phyloP scores from a whole-genome alignment of 2,329 filamentous ascomycete genomes.

The Alternaria brassicae region DNA sequence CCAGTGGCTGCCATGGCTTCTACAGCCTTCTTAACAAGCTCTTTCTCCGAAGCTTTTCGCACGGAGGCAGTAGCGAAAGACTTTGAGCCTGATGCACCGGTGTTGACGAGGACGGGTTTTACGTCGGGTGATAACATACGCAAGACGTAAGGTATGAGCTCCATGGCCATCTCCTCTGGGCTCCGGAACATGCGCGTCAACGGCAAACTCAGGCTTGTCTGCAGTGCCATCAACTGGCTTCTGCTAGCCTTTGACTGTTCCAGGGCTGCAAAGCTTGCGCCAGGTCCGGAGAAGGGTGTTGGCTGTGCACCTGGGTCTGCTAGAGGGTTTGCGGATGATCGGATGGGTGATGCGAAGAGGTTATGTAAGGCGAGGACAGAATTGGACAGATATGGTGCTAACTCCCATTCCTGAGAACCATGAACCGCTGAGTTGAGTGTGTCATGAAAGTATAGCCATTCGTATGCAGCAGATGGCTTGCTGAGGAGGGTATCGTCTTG shows the following conservation, averaged over 20 bases:
- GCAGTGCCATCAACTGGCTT: constrained; percentile 74
- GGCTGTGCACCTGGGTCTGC: constrained; percentile 53
- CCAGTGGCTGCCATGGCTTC: constrained; percentile 83
- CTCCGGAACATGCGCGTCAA: constrained; percentile 81
- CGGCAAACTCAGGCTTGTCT: constrained; percentile 73
- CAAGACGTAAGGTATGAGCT: constrained; percentile 83
- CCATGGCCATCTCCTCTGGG: constrained; percentile 76
- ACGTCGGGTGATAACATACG: constrained; percentile 87
- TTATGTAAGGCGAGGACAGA: constrained; percentile 89
- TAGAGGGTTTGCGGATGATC: constrained; percentile 53
- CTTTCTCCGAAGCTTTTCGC: constrained; percentile 82
- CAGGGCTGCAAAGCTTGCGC: constrained; percentile 80
- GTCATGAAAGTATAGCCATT: constrained; percentile 96
- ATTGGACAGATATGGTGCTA: constrained; percentile 84
- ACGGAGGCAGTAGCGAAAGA: constrained; percentile 75
- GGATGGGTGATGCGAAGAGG: constrained; percentile 75
- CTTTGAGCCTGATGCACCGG: constrained; percentile 52
- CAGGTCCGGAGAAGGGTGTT: constrained; percentile 79
- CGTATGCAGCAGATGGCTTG: constrained; percentile 86
- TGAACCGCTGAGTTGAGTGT: constrained; percentile 78
- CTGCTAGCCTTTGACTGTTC: constrained; percentile 83
- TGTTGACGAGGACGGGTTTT: constrained; percentile 86
- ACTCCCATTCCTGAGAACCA: constrained; percentile 89
- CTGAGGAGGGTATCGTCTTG: constrained; percentile 91
- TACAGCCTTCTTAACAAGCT: constrained; percentile 79